Base-by-base conservation (phyloP, 2,329 filamentous ascomycete genomes). In the Aspergillus sp. region DNA sequence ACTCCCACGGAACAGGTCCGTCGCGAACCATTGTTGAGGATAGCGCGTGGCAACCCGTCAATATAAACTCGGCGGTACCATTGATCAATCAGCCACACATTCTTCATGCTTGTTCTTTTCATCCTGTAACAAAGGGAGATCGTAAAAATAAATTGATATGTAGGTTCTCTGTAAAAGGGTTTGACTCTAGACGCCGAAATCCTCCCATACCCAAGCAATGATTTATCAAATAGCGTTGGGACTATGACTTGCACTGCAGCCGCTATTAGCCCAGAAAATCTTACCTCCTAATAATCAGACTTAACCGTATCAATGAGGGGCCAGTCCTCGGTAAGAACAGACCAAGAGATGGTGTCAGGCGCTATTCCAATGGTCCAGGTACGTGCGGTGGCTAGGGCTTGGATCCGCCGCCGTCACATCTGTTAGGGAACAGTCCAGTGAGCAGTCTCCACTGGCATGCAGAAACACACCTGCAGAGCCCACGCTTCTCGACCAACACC, bases 391-490 rank as follows among this genome's bases (percentile, higher is more conserved):
- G 57, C 57, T 62, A 62, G 60, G 64, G 55, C 59, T 55, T 59
- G 62, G 25, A 65, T 66, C 65, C 60, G 64, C 65, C 60, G 64
- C 64, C 66, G 64, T 69, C 64, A 67, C 64, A 66, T 64, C 59
- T 58, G 64, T 60, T 56, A 43, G 44, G 17, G 16, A n/a, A n/a
- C 36, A 40, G 16, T 17, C 40, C 17, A 42, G 40, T 21, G 17
- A 6, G 17, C 4, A 5, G 60, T 63, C 60, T 60, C 64, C 63
- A 68, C 64, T 64, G 34, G 25, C 52, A 59, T 59, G 57, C 61
- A 61, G 53, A 58, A 61, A 59, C 58, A 64, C 60, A 63, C 60
- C 59, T 64, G 65, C 66, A 70, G 64, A 58, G 64, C 63, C 65
- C 65, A 70, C 63, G 68, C 65, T 64, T 38, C 59, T 63, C 42